phyloP scores from a whole-genome alignment of 78 protist genomes.

The Chrysochromulina parva region DNA sequence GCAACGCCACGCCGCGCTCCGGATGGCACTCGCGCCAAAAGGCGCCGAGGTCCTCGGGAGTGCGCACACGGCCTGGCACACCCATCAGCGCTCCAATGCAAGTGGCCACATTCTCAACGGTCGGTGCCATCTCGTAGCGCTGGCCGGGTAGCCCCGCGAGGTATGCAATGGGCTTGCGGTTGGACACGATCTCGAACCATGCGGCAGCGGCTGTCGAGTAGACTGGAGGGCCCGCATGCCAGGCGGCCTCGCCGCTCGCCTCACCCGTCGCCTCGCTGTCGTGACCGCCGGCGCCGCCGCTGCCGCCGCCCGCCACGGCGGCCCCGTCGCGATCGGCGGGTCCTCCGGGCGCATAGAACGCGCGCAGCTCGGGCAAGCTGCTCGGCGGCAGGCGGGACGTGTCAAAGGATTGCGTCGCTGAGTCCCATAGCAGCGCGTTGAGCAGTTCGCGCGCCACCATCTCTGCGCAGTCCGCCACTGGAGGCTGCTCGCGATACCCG shows the following conservation, averaged over 20 bases:
- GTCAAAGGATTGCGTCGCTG: background rate
- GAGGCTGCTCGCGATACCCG: background rate
- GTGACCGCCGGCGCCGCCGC: too few species aligned
- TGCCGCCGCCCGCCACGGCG: background rate
- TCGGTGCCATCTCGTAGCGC: background rate
- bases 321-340: background rate
- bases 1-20: background rate
- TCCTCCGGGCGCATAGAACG: background rate
- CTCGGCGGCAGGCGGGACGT: background rate
- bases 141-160: background rate
- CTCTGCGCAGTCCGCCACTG: conserved; percentile 12
- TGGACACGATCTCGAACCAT: background rate
- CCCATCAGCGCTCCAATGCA: background rate
- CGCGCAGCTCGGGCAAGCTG: background rate
- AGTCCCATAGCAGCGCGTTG: background rate
- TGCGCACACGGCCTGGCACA: background rate
- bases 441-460: background rate
- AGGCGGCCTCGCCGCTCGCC: too few species aligned
- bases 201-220: too few species aligned
- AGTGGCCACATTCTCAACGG: background rate
- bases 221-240: too few species aligned
- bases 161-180: background rate
- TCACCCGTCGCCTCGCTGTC: too few species aligned
- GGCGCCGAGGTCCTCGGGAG: background rate
- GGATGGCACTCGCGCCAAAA: background rate